Percentiles rank a stretch among this genome's conserved stretches.
These are phyloP conservation scores for Penicillium griseofulvum DNA, from an alignment of 2,329 filamentous ascomycete genomes.

Conservation along the genomic window DNA sequence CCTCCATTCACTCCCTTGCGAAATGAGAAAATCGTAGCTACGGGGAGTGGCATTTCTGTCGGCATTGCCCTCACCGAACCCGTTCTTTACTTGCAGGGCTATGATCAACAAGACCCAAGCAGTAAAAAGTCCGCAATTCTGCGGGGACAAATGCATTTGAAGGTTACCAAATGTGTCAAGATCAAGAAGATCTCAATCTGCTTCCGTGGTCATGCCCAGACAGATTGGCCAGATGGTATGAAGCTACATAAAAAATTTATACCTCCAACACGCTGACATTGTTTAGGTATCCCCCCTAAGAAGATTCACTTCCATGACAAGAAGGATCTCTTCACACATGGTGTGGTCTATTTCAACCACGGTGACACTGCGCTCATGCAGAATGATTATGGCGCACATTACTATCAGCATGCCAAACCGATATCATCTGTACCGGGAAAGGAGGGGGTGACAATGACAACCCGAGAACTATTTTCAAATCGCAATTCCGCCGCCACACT, in stretches of 20 bases:
- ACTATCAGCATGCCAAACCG: conserved; percentile 54
- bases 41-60: conserved; percentile 49
- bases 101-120: conserved; percentile 50
- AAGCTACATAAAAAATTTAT: background rate
- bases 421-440: conserved; percentile 29
- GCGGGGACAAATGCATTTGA: conserved; percentile 76
- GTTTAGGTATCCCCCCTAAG: conserved; percentile 72
- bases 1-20: conserved; percentile 36
- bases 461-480: conserved; percentile 42
- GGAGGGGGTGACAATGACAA: conserved; percentile 32
- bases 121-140: conserved; percentile 75
- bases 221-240: conserved; percentile 88
- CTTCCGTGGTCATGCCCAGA: conserved; percentile 79
- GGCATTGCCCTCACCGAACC: conserved; percentile 49
- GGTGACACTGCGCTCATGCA: conserved; percentile 49
- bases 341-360: conserved; percentile 87
- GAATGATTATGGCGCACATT: conserved; percentile 61
- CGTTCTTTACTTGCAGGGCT: conserved; percentile 49
- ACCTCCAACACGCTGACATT: conserved; percentile 2
- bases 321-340: conserved; percentile 79
- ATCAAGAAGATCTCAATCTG: conserved; percentile 87
- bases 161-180: conserved; percentile 84
- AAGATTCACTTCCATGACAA: conserved; percentile 82
- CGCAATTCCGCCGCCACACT: conserved; percentile 42
- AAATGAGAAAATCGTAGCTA: conserved; percentile 49